Conservation (phyloP, 2,329 filamentous ascomycete genomes). For the Epichloe aotearoae region DNA sequence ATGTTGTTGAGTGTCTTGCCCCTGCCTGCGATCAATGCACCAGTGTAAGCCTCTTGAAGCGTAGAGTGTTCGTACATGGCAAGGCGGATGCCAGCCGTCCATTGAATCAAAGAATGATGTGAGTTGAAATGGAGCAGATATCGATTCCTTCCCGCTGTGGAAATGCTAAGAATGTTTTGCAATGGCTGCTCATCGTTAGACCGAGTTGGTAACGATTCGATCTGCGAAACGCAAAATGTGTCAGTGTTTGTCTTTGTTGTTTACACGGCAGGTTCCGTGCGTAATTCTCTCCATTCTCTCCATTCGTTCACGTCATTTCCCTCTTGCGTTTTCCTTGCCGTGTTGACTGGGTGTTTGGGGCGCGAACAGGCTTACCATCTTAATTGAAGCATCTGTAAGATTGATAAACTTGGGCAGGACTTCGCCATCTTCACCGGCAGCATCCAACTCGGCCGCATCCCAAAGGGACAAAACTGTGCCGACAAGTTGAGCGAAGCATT, state of each 20-base stretch:
- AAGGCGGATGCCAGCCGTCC: constrained; percentile 87
- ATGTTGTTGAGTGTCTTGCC: constrained; percentile 85
- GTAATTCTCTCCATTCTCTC: neutral
- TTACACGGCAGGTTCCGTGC: neutral
- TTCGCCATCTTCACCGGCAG: constrained; percentile 70
- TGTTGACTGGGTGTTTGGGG: neutral
- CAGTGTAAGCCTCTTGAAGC: constrained; percentile 91
- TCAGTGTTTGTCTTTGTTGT: neutral
- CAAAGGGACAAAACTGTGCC: constrained; percentile 90
- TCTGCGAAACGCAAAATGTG: constrained; percentile 32
- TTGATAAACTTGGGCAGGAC: constrained; percentile 91
- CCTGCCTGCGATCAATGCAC: constrained; percentile 88
- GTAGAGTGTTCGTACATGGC: constrained; percentile 90
- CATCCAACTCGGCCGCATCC: constrained; percentile 87
- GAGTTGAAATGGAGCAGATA: constrained; percentile 96
- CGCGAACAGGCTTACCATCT: constrained; percentile 56
- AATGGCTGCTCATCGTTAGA: constrained; percentile 64
- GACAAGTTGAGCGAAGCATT: constrained; percentile 93
- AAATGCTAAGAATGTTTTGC: constrained; percentile 91
- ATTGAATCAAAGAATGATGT: constrained; percentile 81
- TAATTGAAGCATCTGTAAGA: constrained; percentile 90
- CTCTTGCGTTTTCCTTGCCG: neutral
- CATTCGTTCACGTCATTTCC: neutral
- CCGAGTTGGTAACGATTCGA: constrained; percentile 78
- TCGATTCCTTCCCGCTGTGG: constrained; percentile 87